Evolutionary conservation across 1,139 yeast genomes (phyloP).

Genomic region (Debaryomyces nepalensis): DNA sequence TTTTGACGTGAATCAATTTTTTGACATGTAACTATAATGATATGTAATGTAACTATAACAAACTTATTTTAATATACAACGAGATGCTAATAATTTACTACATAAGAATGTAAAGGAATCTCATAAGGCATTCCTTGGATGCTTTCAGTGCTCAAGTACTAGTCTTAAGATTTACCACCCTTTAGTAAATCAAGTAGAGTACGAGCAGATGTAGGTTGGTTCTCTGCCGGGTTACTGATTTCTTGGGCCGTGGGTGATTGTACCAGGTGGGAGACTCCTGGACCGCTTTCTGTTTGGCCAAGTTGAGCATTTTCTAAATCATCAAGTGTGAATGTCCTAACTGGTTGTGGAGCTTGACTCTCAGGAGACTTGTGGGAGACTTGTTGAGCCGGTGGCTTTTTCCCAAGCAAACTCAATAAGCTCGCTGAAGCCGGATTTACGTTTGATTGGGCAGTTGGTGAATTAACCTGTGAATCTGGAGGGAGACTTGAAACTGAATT

Average conservation of each 20-base stretch:
- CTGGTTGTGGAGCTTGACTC: constrained; percentile 1
- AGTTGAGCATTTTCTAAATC: constrained; percentile 13
- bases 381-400: constrained; percentile 16
- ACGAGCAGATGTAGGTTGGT: constrained; percentile 18
- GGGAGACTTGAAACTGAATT: not conserved
- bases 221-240: constrained; percentile 1
- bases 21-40: constrained; percentile 17
- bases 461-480: constrained; percentile 1
- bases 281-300: not conserved
- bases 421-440: constrained; percentile 21
- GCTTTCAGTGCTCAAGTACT: not conserved
- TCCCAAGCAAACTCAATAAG: constrained; percentile 22
- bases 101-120: constrained; percentile 1
- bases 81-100: constrained; percentile 4
- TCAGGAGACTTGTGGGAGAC: constrained; percentile 4
- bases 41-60: not conserved
- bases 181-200: constrained; percentile 20
- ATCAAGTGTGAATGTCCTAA: constrained; percentile 14
- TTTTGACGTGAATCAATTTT: constrained; percentile 22
- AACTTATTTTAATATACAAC: not conserved
- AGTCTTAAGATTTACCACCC: constrained; percentile 15
- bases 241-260: not conserved
- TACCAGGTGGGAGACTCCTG: not conserved
- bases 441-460: constrained; percentile 1
- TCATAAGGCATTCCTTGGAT: not conserved